These are phyloP conservation scores for Hemerocallis citrina DNA, from an alignment of 106 monocot genomes.

Conservation along the genomic window DNA sequence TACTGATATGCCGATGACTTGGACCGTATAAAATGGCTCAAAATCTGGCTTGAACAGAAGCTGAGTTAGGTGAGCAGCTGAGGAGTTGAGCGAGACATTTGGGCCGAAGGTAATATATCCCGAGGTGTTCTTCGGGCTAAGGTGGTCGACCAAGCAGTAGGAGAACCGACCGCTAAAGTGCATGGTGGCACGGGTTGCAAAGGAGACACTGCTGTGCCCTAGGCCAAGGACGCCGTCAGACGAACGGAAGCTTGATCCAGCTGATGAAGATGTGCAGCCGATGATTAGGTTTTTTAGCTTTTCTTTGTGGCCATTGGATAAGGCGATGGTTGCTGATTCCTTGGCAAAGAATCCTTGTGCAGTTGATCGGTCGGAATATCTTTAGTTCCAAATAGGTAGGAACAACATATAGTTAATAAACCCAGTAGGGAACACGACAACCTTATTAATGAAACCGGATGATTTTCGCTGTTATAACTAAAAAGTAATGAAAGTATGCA, in stretches of 20 bases:
- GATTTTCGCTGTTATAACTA: too few species aligned
- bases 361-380: constrained; percentile 56
- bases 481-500: too few species aligned
- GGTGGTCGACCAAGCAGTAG: constrained; percentile 96
- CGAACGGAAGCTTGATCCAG: constrained; percentile 38
- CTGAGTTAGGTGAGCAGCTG: constrained; percentile 17
- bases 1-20: constrained; percentile 50
- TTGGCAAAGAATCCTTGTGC: constrained; percentile 66
- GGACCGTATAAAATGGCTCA: constrained; percentile 57
- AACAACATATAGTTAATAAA: too few species aligned
- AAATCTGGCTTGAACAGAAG: constrained; percentile 29
- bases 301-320: constrained; percentile 22
- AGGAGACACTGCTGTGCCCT: constrained; percentile 68
- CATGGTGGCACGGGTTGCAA: constrained; percentile 35
- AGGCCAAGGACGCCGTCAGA: constrained; percentile 86
- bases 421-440: too few species aligned
- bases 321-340: constrained; percentile 62
- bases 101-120: constrained; percentile 73
- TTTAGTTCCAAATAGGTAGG: too few species aligned
- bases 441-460: too few species aligned
- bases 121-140: constrained; percentile 68
- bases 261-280: constrained; percentile 64
- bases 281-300: constrained; percentile 57
- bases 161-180: constrained; percentile 71
- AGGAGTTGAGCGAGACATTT: background rate